Conservation (phyloP, 345 rosid species). For the Lepidium didymum region DNA sequence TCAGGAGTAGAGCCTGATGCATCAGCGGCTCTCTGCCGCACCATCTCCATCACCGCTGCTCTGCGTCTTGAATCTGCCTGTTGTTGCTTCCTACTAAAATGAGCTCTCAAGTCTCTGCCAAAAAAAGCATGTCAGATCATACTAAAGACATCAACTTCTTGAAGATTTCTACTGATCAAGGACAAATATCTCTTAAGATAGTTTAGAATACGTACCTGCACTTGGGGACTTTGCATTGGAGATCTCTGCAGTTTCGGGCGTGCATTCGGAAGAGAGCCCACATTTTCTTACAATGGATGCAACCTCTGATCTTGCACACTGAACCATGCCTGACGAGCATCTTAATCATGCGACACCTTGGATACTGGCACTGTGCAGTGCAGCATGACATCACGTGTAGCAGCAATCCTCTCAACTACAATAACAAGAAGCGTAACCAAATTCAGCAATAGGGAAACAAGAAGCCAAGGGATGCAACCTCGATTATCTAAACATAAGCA, state of each 20-base stretch:
- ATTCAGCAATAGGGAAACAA: not conserved
- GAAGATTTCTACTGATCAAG: not conserved
- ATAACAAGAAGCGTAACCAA: constrained; percentile 14
- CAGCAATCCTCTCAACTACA: constrained; percentile 87
- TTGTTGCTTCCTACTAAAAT: constrained; percentile 83
- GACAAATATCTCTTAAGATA: not conserved
- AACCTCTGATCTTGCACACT: constrained; percentile 75
- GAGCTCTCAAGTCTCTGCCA: constrained; percentile 82
- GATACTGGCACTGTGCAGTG: constrained; percentile 71
- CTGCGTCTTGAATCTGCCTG: constrained; percentile 94
- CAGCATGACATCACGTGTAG: constrained; percentile 82
- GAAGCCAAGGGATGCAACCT: constrained; percentile 9
- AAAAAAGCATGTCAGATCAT: constrained; percentile 3
- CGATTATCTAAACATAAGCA: not conserved
- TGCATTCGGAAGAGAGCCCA: constrained; percentile 92
- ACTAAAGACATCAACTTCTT: constrained; percentile 1
- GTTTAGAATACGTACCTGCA: constrained; percentile 56
- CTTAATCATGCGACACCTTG: constrained; percentile 82
- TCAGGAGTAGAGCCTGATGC: constrained; percentile 72
- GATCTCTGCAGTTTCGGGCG: constrained; percentile 93
- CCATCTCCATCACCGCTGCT: constrained; percentile 99
- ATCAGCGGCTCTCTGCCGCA: constrained; percentile 96
- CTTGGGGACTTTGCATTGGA: constrained; percentile 90
- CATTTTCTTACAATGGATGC: constrained; percentile 79
- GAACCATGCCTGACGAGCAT: constrained; percentile 78